Evolutionary conservation across 805 yeast genomes (phyloP).

Genomic region (Cyberlindnera veronae): DNA sequence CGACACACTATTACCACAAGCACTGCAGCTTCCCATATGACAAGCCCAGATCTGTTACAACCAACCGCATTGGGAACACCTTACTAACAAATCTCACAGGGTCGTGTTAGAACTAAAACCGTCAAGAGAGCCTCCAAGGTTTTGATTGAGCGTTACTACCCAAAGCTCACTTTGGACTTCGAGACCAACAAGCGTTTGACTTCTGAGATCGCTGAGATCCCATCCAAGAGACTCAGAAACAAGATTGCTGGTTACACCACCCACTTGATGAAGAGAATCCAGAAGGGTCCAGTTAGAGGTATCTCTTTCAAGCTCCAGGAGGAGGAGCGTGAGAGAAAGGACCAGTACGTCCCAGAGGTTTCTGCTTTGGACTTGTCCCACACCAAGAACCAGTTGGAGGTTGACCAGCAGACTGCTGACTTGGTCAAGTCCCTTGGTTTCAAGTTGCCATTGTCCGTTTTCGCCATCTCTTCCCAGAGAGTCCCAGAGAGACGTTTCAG

Average conservation of each 20-base stretch:
- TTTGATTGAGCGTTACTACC: slow-evolving; percentile 99
- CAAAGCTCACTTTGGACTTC: slow-evolving; percentile 98
- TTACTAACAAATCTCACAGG: slow-evolving; percentile 48
- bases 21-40: no score
- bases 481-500: slow-evolving; percentile 84
- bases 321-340: slow-evolving; percentile 99
- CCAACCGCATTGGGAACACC: background rate
- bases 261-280: slow-evolving; percentile 99
- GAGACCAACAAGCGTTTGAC: slow-evolving; percentile 99
- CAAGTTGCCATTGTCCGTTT: slow-evolving; percentile 81
- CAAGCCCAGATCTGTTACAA: no score
- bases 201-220: slow-evolving; percentile 97
- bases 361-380: slow-evolving; percentile 98
- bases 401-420: slow-evolving; percentile 95
- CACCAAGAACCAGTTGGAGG: slow-evolving; percentile 94
- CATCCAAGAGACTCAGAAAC: slow-evolving; percentile 99
- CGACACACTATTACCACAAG: no score
- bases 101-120: slow-evolving; percentile 99
- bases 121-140: slow-evolving; percentile 99
- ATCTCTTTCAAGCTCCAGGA: slow-evolving; percentile 99
- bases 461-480: slow-evolving; percentile 86
- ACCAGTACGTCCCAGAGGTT: slow-evolving; percentile 99
- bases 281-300: slow-evolving; percentile 99
- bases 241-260: slow-evolving; percentile 99
- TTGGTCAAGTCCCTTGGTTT: slow-evolving; percentile 92